Evolutionary conservation across 768 basidiomycete genomes (phyloP), one percentile per base, ranked within the genome.

Genomic region (Leccinum uliginosum): DNA sequence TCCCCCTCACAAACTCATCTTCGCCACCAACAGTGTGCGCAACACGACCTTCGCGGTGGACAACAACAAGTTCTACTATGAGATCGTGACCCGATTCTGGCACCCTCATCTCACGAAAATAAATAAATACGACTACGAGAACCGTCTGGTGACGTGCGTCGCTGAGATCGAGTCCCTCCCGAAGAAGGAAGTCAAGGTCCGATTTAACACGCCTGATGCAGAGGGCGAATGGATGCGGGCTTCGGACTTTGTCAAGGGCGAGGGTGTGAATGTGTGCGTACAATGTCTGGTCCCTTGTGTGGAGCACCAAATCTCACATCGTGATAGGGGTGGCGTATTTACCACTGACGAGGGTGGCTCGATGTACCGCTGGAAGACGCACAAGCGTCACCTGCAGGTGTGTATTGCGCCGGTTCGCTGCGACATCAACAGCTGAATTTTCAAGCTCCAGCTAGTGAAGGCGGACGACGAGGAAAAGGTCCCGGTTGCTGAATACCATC

Each of bases 81-180:
- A 82, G 67, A 69, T 82, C 58, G 78, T 80, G 54, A 82, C 80
- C 26, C 77, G 80, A 19, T 80, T 73, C 66, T 82, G 81, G 81
- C 78, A 82, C 60, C 80, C 81, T 9, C 70, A 76, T 59, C 60
- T 78, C 47, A 82, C 79, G 49, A 81, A 79, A 66, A 76, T 82
- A 49, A 78, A 78, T 54, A 75, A 74, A 55, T 70, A 77, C 61
- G 79, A 82, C 65, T 69, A 68, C 7, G 77, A 78, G 57, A 71
- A 73, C 48, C 74, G 75, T 15, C 62, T 68, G 15, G 67, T 79
- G 51, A 61, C 61, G 15, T 72, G 75, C 38, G 66, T 78, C n/a
- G 78, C 79, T n/a, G 79, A 80, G 67, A 76, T 80, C 29, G 78
- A 79, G 61, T 69, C 75, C 38, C 27, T 67, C 32, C 70, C 69